Evolutionary conservation across 2,329 filamentous ascomycete genomes (phyloP).

Genomic region (Thielaviopsis euricoi): DNA sequence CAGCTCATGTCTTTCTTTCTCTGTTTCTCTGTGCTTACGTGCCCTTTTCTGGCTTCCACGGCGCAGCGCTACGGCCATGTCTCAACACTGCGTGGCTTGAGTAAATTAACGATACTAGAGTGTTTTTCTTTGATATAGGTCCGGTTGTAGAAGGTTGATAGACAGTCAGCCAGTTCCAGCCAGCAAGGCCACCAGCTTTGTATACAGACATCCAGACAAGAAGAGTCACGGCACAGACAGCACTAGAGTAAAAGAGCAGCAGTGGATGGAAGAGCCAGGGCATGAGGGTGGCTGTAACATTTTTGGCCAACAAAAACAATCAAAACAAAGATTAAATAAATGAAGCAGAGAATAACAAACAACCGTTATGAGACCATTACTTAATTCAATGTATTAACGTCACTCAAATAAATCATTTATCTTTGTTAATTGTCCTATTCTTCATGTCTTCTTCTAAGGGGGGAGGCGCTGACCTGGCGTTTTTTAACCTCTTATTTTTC

Average conservation of each 20-base stretch:
- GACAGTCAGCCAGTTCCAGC: too few relatives aligned
- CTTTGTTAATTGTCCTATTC: background rate
- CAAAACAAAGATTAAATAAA: background rate
- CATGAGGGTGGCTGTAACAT: background rate
- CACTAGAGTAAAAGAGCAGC: background rate
- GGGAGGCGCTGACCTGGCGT: background rate
- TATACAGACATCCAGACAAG: too few relatives aligned
- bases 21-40: background rate
- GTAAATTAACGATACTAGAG: background rate
- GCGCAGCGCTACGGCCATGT: background rate
- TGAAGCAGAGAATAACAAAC: background rate
- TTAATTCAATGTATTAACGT: background rate
- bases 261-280: background rate
- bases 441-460: too few relatives aligned
- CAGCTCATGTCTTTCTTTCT: background rate
- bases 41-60: too few relatives aligned
- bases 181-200: too few relatives aligned
- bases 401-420: too few relatives aligned
- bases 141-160: too few relatives aligned
- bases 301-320: background rate
- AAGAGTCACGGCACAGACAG: too few relatives aligned
- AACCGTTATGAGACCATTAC: background rate
- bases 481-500: background rate
- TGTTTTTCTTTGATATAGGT: too few relatives aligned
- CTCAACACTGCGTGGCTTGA: background rate